Conservation (phyloP, 2,329 filamentous ascomycete genomes). For the Calonectria pteridis region DNA sequence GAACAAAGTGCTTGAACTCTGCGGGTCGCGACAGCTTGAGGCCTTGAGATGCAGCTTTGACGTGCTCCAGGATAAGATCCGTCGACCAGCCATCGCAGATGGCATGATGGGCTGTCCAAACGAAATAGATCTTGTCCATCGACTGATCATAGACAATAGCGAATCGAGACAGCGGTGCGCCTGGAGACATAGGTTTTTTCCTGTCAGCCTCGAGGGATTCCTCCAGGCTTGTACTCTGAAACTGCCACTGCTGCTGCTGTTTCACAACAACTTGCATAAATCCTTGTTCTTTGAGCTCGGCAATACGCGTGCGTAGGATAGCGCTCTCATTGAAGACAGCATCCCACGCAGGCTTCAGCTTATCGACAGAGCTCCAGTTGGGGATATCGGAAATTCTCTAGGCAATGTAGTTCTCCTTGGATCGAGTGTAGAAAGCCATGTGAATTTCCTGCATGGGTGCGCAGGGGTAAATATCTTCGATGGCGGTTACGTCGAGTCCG, state of each 20-base stretch:
- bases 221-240: conserved; percentile 47
- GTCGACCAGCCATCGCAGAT: conserved; percentile 50
- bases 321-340: conserved; percentile 50
- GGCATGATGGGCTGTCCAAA: conserved; percentile 49
- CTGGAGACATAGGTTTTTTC: conserved; percentile 54
- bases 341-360: conserved; percentile 57
- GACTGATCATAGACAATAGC: conserved; percentile 47
- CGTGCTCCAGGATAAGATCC: conserved; percentile 41
- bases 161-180: conserved; percentile 58
- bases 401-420: conserved; percentile 63
- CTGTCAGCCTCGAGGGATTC: conserved; percentile 55
- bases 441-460: conserved; percentile 66
- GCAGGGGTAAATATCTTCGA: conserved; percentile 67
- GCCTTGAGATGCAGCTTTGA: conserved; percentile 35
- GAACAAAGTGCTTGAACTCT: conserved; percentile 45
- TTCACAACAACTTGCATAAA: conserved; percentile 61
- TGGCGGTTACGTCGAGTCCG: conserved; percentile 38
- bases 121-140: conserved; percentile 47
- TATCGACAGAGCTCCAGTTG: conserved; percentile 47
- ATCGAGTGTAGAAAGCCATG: conserved; percentile 63
- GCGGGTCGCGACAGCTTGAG: conserved; percentile 34
- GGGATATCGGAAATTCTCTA: conserved; percentile 58
- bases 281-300: conserved; percentile 55
- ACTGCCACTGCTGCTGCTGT: conserved; percentile 50
- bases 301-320: conserved; percentile 61